These are phyloP conservation scores for Quercus agrifolia DNA, from an alignment of 306 rosid species.

Conservation along the genomic window DNA sequence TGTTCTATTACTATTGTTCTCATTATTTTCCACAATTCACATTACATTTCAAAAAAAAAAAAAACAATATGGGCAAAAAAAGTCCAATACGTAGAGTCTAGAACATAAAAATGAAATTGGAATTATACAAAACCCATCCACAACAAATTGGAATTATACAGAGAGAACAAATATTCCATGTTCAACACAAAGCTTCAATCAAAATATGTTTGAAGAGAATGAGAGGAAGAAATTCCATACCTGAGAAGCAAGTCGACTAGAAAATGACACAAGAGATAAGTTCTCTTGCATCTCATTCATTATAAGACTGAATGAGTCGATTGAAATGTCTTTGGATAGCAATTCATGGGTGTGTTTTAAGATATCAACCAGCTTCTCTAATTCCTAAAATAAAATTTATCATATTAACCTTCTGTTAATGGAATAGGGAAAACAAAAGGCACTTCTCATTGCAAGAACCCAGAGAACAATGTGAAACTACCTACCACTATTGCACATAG, in stretches of 20 bases:
- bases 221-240: slow-evolving; percentile 37
- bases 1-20: not conserved
- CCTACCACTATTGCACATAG: slow-evolving; percentile 89
- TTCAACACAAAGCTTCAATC: too few relatives aligned
- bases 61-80: not conserved
- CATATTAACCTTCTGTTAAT: slow-evolving; percentile 16
- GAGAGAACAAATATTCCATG: too few relatives aligned
- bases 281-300: slow-evolving; percentile 99
- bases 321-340: slow-evolving; percentile 70
- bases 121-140: too few relatives aligned
- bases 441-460: slow-evolving; percentile 13
- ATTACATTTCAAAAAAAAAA: not conserved
- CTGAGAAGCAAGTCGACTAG: slow-evolving; percentile 96
- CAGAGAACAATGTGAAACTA: slow-evolving; percentile 28
- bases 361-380: slow-evolving; percentile 81
- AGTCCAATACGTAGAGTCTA: not conserved
- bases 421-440: slow-evolving; percentile 6
- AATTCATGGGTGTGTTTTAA: slow-evolving; percentile 80
- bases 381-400: slow-evolving; percentile 58
- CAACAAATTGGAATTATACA: too few relatives aligned
- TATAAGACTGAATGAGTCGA: slow-evolving; percentile 84
- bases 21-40: not conserved
- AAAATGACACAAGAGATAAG: slow-evolving; percentile 91
- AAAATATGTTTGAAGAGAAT: not conserved
- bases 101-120: not conserved